These are phyloP conservation scores for Chlamydomonas reinhardtii DNA, from an alignment of 163 green algal species.

Conservation along the genomic window DNA sequence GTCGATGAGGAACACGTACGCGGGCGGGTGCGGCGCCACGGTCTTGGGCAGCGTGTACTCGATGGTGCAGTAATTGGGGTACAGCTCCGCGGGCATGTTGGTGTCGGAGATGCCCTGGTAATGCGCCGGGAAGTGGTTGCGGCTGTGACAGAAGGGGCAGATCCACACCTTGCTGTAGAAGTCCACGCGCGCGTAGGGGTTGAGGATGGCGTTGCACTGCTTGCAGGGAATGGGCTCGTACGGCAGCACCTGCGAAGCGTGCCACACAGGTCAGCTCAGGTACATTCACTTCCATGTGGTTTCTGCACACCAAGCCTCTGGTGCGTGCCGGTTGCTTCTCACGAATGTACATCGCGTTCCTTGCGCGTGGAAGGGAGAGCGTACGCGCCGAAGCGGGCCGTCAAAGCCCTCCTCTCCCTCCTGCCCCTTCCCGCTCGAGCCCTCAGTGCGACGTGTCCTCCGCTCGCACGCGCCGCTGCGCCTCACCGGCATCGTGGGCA, in stretches of 20 bases:
- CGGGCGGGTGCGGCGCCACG: conserved; percentile 78
- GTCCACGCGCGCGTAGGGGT: conserved; percentile 94
- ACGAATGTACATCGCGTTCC: too few relatives aligned
- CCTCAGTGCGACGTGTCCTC: too few relatives aligned
- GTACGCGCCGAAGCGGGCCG: too few relatives aligned
- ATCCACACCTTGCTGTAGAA: conserved; percentile 96
- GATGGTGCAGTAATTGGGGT: conserved; percentile 94
- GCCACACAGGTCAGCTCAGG: too few relatives aligned
- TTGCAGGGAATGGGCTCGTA: conserved; percentile 98
- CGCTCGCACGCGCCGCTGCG: too few relatives aligned
- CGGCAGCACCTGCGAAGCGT: conserved; percentile 78
- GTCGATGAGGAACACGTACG: conserved; percentile 98
- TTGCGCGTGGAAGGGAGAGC: too few relatives aligned
- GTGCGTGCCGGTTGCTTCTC: too few relatives aligned
- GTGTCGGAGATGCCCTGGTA: conserved; percentile 92
- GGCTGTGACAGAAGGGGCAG: conserved; percentile 96
- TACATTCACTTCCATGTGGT: too few relatives aligned
- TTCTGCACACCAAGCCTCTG: too few relatives aligned
- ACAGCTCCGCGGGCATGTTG: conserved; percentile 97
- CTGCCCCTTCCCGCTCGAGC: too few relatives aligned
- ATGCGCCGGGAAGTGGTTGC: conserved; percentile 97
- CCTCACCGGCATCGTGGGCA: conserved; percentile 88
- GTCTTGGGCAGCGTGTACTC: conserved; percentile 90
- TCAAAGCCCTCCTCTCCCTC: too few relatives aligned
- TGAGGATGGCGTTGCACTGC: conserved; percentile 92